These are phyloP conservation scores for Penicillium sp. DNA, from an alignment of 2,329 filamentous ascomycete species.

Conservation along the genomic window DNA sequence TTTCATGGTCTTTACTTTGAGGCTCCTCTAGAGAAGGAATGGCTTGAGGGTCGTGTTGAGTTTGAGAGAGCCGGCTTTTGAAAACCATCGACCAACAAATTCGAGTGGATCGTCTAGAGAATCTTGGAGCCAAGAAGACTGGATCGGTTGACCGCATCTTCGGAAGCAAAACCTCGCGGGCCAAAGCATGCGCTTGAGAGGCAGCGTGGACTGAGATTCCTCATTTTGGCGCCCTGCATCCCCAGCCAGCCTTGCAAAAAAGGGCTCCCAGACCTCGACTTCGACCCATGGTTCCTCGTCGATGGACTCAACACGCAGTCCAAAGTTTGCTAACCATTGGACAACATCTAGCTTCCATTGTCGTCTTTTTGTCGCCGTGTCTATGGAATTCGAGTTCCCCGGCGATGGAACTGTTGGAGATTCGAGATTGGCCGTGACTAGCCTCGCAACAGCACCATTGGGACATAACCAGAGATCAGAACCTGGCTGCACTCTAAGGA, in stretches of 20 bases:
- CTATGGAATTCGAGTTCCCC: conserved; percentile 10
- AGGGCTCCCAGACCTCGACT: conserved; percentile 40
- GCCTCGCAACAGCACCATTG: conserved; percentile 35
- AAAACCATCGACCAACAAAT: conserved; percentile 42
- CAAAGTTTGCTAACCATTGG: conserved; percentile 37
- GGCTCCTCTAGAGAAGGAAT: conserved; percentile 18
- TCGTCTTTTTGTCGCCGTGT: conserved; percentile 17
- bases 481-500: conserved; percentile 20
- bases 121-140: conserved; percentile 16
- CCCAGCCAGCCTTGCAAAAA: conserved; percentile 35
- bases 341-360: conserved; percentile 37
- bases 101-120: conserved; percentile 37
- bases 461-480: conserved; percentile 41
- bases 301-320: conserved; percentile 27
- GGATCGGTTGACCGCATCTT: conserved; percentile 23
- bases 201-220: conserved; percentile 26
- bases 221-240: conserved; percentile 28
- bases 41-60: conserved; percentile 19
- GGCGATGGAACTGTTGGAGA: conserved; percentile 21
- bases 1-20: conserved; percentile 23
- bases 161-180: conserved; percentile 42
- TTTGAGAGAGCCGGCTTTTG: conserved; percentile 20
- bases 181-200: conserved; percentile 43
- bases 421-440: conserved; percentile 27
- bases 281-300: conserved; percentile 39